Base-by-base conservation (phyloP, 352 stramenopile genomes). In the Phytophthora pseudosyringae region DNA sequence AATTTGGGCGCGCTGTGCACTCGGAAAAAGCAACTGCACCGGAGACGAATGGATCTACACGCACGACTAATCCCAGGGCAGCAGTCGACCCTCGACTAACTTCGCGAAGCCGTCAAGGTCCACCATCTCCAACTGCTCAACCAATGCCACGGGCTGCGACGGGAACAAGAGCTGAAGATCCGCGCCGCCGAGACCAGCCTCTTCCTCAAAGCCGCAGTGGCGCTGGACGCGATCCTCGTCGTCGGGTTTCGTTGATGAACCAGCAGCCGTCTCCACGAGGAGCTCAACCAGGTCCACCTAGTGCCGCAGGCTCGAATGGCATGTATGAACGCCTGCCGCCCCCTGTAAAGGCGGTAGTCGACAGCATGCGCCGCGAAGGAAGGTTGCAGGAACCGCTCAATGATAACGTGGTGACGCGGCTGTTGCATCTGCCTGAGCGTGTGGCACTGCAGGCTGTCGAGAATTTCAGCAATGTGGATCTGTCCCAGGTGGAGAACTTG, bases 391-490 rank as follows among this genome's bases (percentile, higher is more conserved):
- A 93, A 49, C 51, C 69, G 12, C 76, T 95, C 25, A 93, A 93
- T 53, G 86, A 95, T 63, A 91, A 88, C 32, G 84, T 93, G 10
- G 46, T 93, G 33, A 84, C 76, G 9, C 79, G 86, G 8, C 69
- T 95, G 49, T 64, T 86, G 33, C 81, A 93, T 64, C 40, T 95
- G 4, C 81, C 83, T 0, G 86, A 93, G 52, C 71, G 73, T 26
- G 72, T 89, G 25, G 84, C 86, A 12, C 11, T 91, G 25, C 73
- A 73, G 10, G 86, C 82, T 3, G 81, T 93, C 1, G 83, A 91
- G 36, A 95, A 93, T 49, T 90, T 95, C 44, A 88, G 71, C 71
- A 88, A 88, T 52, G 78, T 84, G 29, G 84, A 95, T 69, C 58
- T 92, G 10, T 66, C 78, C n/a, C 79, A 89, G 31, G 76, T 95